Conservation (phyloP, 306 rosid species). For the apple (Malus domestica) region ASM211411v1 NC_041796.1:5306001-5306500, state of each 20-base stretch:
- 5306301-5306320: constrained; percentile 13
- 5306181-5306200: constrained; percentile 30
- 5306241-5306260: neutral
- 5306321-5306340: accelerated
- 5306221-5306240: constrained; percentile 9
- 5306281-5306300: neutral
- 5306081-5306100: too few species aligned
- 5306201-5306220: constrained; percentile 8
- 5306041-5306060: too few species aligned
- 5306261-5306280: neutral
- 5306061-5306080: too few species aligned
- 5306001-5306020: too few species aligned
- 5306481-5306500: constrained; percentile 40
- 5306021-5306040: too few species aligned
- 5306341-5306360: constrained; percentile 27
- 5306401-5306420: constrained; percentile 22
- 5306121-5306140: too few species aligned
- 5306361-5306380: neutral
- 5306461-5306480: constrained; percentile 6
- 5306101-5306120: too few species aligned
- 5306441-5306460: constrained; percentile 21
- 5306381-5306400: neutral
- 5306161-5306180: constrained; percentile 22
- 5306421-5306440: constrained; percentile 42
- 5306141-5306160: constrained; percentile 16